Conservation (phyloP, 75 land plant species). For the Pinus albicaulis region DNA sequence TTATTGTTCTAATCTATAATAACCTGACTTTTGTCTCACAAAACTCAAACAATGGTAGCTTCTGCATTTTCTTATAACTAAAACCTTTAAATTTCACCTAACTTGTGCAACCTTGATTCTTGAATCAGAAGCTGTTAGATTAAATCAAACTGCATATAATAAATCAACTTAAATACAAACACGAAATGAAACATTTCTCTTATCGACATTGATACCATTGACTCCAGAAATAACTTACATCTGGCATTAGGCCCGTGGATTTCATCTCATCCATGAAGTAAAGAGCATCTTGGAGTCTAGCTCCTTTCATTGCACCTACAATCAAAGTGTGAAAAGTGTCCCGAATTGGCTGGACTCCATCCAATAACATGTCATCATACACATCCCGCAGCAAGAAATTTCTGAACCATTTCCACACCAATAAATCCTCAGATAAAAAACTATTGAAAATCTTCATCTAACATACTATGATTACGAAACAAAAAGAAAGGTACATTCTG, state of each 20-base stretch:
- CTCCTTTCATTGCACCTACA: slow-evolving; percentile 81
- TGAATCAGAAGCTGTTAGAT: neutral
- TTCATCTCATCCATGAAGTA: slow-evolving; percentile 91
- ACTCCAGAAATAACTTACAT: slow-evolving; percentile 44
- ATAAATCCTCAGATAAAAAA: slow-evolving; percentile 3
- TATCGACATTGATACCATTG: neutral
- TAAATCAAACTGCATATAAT: neutral
- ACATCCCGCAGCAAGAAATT: slow-evolving; percentile 77
- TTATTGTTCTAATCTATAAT: neutral
- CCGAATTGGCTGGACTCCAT: slow-evolving; percentile 80
- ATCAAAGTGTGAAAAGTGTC: slow-evolving; percentile 74
- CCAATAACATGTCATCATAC: slow-evolving; percentile 92
- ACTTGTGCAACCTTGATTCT: neutral
- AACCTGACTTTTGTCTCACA: neutral
- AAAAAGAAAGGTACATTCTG: neutral
- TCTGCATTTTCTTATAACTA: neutral
- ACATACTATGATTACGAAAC: neutral
- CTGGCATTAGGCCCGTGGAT: slow-evolving; percentile 82
- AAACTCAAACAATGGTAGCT: neutral
- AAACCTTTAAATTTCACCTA: neutral
- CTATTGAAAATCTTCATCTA: neutral
- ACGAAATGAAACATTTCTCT: neutral
- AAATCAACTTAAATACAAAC: neutral
- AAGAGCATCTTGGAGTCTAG: slow-evolving; percentile 80
- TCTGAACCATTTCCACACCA: slow-evolving; percentile 26